phyloP scores from a whole-genome alignment of 2,329 filamentous ascomycete species.

The Immersiporthe knoxdaviesiana region DNA sequence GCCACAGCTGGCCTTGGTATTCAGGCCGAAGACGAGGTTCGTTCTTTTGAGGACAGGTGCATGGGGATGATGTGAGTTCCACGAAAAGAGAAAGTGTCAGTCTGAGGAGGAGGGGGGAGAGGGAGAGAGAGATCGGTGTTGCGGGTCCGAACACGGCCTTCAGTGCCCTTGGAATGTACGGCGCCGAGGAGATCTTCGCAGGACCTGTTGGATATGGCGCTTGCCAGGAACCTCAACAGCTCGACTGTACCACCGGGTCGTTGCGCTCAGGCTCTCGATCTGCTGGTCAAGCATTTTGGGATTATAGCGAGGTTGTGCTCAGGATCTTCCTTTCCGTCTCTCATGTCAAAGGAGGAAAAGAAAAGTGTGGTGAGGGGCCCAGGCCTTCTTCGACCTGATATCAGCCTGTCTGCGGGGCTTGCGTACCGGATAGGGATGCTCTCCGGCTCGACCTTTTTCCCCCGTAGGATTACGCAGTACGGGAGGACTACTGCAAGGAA shows the following conservation, averaged over 20 bases:
- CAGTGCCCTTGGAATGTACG: neutral
- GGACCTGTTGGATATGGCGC: neutral
- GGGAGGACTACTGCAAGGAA: conserved; percentile 8
- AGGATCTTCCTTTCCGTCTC: neutral
- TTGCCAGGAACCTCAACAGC: neutral
- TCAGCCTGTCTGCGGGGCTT: conserved; percentile 24
- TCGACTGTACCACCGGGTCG: conserved; percentile 3
- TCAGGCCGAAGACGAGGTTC: neutral
- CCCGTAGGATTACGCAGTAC: conserved; percentile 11
- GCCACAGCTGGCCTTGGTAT: neutral
- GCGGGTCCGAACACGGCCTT: neutral
- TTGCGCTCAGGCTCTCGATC: neutral
- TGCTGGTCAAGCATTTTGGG: conserved; percentile 11
- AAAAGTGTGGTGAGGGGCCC: conserved; percentile 23
- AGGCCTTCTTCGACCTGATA: conserved; percentile 13
- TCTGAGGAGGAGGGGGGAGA: neutral
- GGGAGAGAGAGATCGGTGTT: neutral
- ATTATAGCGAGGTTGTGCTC: neutral
- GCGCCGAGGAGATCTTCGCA: neutral
- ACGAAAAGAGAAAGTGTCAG: neutral
- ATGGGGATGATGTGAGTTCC: neutral
- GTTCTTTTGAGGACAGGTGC: neutral
- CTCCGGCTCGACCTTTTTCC: conserved; percentile 13
- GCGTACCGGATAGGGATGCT: conserved; percentile 21
- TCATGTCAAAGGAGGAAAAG: conserved; percentile 11